These are phyloP conservation scores for Salix exigua DNA, from an alignment of 345 rosid genomes.

Conservation along the genomic window DNA sequence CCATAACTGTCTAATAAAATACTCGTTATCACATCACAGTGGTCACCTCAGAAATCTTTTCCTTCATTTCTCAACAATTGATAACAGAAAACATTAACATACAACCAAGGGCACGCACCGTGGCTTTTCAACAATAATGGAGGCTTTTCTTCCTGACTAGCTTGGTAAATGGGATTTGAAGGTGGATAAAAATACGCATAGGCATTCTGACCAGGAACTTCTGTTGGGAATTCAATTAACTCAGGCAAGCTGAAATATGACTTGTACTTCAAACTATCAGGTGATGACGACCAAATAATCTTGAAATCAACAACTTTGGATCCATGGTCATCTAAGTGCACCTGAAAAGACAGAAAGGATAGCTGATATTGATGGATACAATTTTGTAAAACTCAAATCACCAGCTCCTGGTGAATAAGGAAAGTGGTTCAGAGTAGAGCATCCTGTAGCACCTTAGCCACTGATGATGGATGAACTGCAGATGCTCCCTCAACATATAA, in stretches of 20 bases:
- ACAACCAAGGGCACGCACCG: slow-evolving; percentile 43
- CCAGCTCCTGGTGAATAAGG: neutral
- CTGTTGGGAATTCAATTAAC: slow-evolving; percentile 85
- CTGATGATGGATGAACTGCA: slow-evolving; percentile 70
- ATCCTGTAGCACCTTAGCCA: slow-evolving; percentile 61
- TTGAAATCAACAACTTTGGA: slow-evolving; percentile 46
- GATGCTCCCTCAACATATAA: slow-evolving; percentile 88
- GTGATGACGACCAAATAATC: slow-evolving; percentile 86
- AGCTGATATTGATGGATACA: neutral
- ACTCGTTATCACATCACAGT: too few species aligned
- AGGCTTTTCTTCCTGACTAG: slow-evolving; percentile 72
- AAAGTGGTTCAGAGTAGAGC: neutral
- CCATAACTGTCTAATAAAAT: too few species aligned
- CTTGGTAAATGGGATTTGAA: slow-evolving; percentile 57
- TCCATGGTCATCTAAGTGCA: slow-evolving; percentile 56
- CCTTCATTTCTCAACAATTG: neutral
- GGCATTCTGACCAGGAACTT: slow-evolving; percentile 74
- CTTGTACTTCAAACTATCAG: slow-evolving; percentile 59
- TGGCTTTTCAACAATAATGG: slow-evolving; percentile 85
- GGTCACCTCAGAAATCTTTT: neutral
- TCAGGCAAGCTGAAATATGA: slow-evolving; percentile 78
- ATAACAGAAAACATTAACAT: neutral
- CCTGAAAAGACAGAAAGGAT: slow-evolving; percentile 37
- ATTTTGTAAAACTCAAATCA: neutral
- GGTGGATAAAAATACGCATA: slow-evolving; percentile 91